Evolutionary conservation across 2,329 filamentous ascomycete genomes (phyloP).

Genomic region (Cladosporium sp.): DNA sequence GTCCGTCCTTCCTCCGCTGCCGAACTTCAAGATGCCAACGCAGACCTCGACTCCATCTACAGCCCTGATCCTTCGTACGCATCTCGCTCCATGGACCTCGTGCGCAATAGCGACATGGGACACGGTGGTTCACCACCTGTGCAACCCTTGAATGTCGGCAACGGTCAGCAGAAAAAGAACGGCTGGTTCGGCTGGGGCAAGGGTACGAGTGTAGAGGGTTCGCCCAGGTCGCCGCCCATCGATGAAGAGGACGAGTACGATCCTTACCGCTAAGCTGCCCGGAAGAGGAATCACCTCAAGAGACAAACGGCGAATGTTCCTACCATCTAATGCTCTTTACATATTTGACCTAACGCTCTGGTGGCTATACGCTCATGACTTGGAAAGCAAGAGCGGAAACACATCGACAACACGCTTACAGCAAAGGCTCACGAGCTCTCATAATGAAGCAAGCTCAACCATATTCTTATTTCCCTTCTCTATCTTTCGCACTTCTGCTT

Average conservation of each 20-base stretch:
- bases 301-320: not conserved
- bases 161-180: slow-evolving; percentile 13
- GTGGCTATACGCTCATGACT: too few relatives aligned
- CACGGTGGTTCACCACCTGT: slow-evolving; percentile 1
- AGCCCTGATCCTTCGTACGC: slow-evolving; percentile 13
- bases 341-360: not conserved
- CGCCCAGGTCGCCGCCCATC: slow-evolving; percentile 1
- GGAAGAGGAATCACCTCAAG: not conserved
- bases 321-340: not conserved
- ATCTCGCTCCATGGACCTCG: not conserved
- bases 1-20: slow-evolving; percentile 50
- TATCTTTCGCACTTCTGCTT: too few relatives aligned
- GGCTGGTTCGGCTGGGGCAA: slow-evolving; percentile 17
- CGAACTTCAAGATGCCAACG: slow-evolving; percentile 22
- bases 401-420: too few relatives aligned
- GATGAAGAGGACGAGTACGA: slow-evolving; percentile 14
- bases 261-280: slow-evolving; percentile 13
- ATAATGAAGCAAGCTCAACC: too few relatives aligned
- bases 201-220: slow-evolving; percentile 6
- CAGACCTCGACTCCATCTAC: slow-evolving; percentile 22
- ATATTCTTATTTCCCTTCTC: too few relatives aligned
- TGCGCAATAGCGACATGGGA: not conserved
- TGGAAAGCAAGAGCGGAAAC: too few relatives aligned
- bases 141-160: not conserved
- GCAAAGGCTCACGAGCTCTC: too few relatives aligned